A percentile compares a stretch with the other conserved stretches of the same genome.
Conservation (phyloP, 306 rosid genomes). For the Casuarina glauca region DNA sequence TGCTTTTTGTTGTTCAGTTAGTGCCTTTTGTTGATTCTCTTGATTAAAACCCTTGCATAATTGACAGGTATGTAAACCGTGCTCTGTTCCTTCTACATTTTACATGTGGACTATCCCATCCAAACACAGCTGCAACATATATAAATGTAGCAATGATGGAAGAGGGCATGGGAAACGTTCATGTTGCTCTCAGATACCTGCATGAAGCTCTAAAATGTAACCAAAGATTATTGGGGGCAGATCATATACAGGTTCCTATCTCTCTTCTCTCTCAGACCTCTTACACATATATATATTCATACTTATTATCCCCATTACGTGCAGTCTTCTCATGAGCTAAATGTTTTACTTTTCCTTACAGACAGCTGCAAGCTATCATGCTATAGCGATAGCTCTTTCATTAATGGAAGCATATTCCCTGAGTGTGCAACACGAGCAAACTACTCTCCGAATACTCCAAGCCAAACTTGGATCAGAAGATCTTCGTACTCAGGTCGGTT, state of each 20-base stretch:
- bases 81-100: conserved; percentile 96
- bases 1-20: not conserved
- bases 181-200: conserved; percentile 91
- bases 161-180: conserved; percentile 97
- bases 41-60: conserved; percentile 29
- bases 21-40: conserved; percentile 8
- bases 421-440: conserved; percentile 97
- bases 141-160: conserved; percentile 99
- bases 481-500: conserved; percentile 89
- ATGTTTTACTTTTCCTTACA: conserved; percentile 35
- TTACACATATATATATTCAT: not conserved
- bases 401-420: conserved; percentile 96
- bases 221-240: conserved; percentile 88
- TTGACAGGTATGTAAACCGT: conserved; percentile 82
- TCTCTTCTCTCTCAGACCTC: conserved; percentile 2
- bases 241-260: conserved; percentile 83
- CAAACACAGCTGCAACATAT: conserved; percentile 97
- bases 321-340: conserved; percentile 14
- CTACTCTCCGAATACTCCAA: conserved; percentile 88
- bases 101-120: conserved; percentile 93
- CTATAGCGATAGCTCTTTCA: conserved; percentile 97
- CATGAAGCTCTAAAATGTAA: conserved; percentile 99
- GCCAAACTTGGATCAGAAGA: conserved; percentile 85
- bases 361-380: conserved; percentile 99
- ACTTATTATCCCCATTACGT: not conserved